Percentiles rank a stretch among this genome's conserved stretches.
phyloP scores from a whole-genome alignment of 495 filamentous ascomycete species.

The Penicillium subrubescens region DNA sequence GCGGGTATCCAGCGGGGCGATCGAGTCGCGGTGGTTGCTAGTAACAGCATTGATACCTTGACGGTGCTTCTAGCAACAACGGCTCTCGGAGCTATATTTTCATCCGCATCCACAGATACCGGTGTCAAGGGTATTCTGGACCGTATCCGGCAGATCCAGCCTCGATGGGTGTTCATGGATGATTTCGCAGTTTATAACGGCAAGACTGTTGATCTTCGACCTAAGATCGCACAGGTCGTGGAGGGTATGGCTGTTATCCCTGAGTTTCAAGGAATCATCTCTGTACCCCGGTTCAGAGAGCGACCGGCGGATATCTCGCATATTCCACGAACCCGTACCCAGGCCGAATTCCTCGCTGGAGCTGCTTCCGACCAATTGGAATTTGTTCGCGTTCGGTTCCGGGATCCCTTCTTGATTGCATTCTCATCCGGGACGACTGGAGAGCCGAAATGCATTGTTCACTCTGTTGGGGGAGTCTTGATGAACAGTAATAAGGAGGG shows the following conservation, averaged over 20 bases:
- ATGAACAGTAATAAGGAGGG: constrained; percentile 57
- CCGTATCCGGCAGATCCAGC: constrained; percentile 68
- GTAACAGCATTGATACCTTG: constrained; percentile 71
- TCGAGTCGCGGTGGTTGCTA: constrained; percentile 69
- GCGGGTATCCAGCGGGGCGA: constrained; percentile 69
- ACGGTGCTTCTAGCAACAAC: constrained; percentile 63
- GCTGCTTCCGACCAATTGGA: constrained; percentile 45
- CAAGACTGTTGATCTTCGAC: constrained; percentile 66
- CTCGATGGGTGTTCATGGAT: constrained; percentile 74
- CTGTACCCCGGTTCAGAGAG: constrained; percentile 61
- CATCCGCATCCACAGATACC: constrained; percentile 74
- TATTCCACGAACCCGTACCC: constrained; percentile 56
- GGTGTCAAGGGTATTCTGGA: constrained; percentile 75
- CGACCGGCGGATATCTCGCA: constrained; percentile 57
- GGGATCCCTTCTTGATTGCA: constrained; percentile 71
- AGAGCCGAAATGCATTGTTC: constrained; percentile 80
- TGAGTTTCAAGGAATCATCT: constrained; percentile 64
- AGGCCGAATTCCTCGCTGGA: constrained; percentile 53
- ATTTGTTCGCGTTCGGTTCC: constrained; percentile 54
- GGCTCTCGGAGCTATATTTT: constrained; percentile 69
- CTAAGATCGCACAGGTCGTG: constrained; percentile 68
- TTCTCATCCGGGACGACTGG: constrained; percentile 79
- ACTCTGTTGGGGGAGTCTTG: constrained; percentile 36
- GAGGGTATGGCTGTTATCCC: constrained; percentile 57
- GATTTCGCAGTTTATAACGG: constrained; percentile 78